Evolutionary conservation across 2,329 filamentous ascomycete species (phyloP), one percentile per base, ranked within the genome.

Genomic region (Aspergillus piperis): DNA sequence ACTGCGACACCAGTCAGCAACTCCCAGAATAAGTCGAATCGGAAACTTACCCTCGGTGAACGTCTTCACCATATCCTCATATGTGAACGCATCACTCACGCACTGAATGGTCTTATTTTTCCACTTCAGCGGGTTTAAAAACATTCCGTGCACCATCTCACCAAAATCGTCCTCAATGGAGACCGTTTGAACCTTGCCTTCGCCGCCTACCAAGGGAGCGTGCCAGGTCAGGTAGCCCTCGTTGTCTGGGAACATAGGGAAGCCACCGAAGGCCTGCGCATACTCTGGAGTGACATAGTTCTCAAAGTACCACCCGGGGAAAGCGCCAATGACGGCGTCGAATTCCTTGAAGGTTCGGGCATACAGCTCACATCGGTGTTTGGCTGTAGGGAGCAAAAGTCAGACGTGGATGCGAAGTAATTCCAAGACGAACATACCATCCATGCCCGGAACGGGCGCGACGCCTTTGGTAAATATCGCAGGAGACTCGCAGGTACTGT

Each of bases 141-240:
- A 52, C 55, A 58, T 39, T 8, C 44, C 44, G 32, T 58, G 55
- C 5, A 58, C 47, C 30, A 51, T 50, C 30, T 57, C 55, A 5
- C 55, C 55, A 23, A 57, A 57, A 25, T 57, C 55, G 8, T 57
- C 55, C 8, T 17, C 17, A 19, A 57, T 32, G 27, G 44, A 57
- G 13, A 57, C 23, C 10, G 44, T 50, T n/a, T 49, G 55, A 8
- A 57, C 47, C 21, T 15, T 25, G 23, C 47, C 21, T 23, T 41
- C 39, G 23, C 47, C 47, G 3, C 55, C 55, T 3, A 49, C n/a
- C 5, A 49, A 27, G 13, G 55, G 55, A 21, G 23, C 36, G 4
- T 15, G 13, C 19, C 38, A 44, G 23, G 52, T 54, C 8, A 41
- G 13, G 52, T 25, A 25, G n/a, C 52, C 52, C 36, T 54, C 52